Evolutionary conservation across 2,329 filamentous ascomycete genomes (phyloP).

Genomic region (Lachnellula subtilissima): DNA sequence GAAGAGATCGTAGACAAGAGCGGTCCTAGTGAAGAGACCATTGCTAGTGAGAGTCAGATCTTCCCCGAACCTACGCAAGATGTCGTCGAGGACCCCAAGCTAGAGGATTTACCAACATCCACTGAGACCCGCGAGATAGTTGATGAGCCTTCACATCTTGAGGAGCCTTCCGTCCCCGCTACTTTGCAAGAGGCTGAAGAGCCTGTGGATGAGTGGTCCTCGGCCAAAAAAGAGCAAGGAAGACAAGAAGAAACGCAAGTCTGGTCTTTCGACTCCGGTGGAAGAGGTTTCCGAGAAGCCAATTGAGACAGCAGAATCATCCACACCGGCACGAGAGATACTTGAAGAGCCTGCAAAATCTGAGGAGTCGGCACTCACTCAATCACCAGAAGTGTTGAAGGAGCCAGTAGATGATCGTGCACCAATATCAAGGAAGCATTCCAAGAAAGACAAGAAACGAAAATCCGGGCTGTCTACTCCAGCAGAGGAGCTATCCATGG

Average conservation of each 20-base stretch:
- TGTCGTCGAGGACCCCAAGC: background rate
- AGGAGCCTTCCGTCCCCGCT: background rate
- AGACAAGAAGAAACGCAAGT: constrained; percentile 21
- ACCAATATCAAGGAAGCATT: constrained; percentile 3
- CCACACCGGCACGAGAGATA: background rate
- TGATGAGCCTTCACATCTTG: background rate
- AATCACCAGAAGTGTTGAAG: background rate
- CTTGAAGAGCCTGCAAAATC: background rate
- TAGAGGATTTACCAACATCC: background rate
- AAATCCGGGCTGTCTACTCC: constrained; percentile 3
- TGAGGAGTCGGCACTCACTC: background rate
- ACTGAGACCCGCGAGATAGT: background rate
- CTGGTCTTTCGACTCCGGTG: constrained; percentile 9
- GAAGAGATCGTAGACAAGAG: background rate
- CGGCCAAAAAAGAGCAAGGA: constrained; percentile 22
- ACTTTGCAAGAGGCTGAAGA: background rate
- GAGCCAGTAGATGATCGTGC: constrained; percentile 1
- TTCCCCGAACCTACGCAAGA: background rate
- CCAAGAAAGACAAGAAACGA: constrained; percentile 30
- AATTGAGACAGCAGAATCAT: background rate
- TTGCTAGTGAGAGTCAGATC: background rate
- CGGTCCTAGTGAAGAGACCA: background rate
- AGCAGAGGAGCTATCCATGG: background rate
- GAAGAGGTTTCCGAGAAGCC: constrained; percentile 2
- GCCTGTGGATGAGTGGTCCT: constrained; percentile 15